A percentile compares a stretch with the other conserved stretches of the same genome.
Conservation (phyloP, 31 red algal species). For the Bonnemaisonia californica region DNA sequence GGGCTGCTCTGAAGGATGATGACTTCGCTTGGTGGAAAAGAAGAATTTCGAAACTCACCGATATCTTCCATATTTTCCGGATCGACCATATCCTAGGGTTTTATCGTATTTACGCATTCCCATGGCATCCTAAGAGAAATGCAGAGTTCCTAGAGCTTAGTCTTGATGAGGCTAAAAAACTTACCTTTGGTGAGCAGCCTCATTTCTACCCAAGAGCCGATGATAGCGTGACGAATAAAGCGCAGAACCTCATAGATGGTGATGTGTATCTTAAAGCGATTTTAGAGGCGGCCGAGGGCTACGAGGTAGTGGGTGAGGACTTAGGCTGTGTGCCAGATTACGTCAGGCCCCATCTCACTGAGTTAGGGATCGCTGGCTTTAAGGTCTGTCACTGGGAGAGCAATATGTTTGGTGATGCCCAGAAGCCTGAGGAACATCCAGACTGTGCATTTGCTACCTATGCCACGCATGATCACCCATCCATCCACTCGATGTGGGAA, state of each 20-base stretch:
- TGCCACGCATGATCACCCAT: constrained; percentile 6
- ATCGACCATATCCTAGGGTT: constrained; percentile 22
- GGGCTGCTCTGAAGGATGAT: neutral
- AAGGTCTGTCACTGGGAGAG: constrained; percentile 11
- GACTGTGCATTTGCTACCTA: constrained; percentile 18
- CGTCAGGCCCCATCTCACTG: neutral
- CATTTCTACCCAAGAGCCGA: constrained; percentile 1
- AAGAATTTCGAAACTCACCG: constrained; percentile 1
- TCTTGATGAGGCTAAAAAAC: neutral
- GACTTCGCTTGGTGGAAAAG: constrained; percentile 17
- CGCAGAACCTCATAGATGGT: neutral
- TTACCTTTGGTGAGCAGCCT: constrained; percentile 4
- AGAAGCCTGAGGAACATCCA: neutral
- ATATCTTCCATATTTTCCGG: constrained; percentile 9
- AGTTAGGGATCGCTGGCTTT: neutral
- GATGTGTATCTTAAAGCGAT: neutral
- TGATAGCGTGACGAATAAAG: neutral
- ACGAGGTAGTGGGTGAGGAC: constrained; percentile 1
- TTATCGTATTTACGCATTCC: constrained; percentile 11
- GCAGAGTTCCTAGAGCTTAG: neutral
- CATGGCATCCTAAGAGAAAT: constrained; percentile 18
- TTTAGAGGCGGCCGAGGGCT: neutral
- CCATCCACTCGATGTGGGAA: constrained; percentile 8
- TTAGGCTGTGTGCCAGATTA: constrained; percentile 6
- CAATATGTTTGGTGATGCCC: neutral